phyloP scores from a whole-genome alignment of 345 rosid genomes.

The Leavenworthia alabamica region DNA sequence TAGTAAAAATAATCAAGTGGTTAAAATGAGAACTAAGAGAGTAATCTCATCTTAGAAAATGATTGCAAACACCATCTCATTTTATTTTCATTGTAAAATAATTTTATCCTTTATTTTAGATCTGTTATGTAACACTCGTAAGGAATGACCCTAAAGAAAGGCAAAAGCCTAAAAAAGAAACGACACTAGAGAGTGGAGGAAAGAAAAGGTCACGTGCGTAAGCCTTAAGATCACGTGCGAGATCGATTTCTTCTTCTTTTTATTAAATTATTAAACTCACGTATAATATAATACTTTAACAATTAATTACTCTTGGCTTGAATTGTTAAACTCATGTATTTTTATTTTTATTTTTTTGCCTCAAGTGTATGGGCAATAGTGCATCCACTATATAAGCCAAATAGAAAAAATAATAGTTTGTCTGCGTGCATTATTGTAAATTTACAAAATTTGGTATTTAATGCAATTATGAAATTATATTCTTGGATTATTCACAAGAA shows the following conservation, averaged over 20 bases:
- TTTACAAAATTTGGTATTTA: slow-evolving; percentile 21
- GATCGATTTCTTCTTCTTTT: slow-evolving; percentile 18
- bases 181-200: slow-evolving; percentile 11
- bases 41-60: slow-evolving; percentile 9
- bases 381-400: slow-evolving; percentile 27
- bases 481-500: slow-evolving; percentile 35
- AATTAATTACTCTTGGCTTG: slow-evolving; percentile 6
- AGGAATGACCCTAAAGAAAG: slow-evolving; percentile 18
- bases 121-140: slow-evolving; percentile 15
- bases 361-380: slow-evolving; percentile 21
- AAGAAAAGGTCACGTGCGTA: slow-evolving; percentile 40
- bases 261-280: background rate
- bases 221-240: slow-evolving; percentile 42
- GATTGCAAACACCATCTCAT: slow-evolving; percentile 24
- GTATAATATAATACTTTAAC: background rate
- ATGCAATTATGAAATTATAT: slow-evolving; percentile 25
- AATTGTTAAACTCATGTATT: slow-evolving; percentile 1
- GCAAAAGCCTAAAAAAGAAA: slow-evolving; percentile 19
- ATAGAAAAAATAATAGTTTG: slow-evolving; percentile 29
- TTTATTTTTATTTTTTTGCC: background rate
- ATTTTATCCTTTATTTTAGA: background rate
- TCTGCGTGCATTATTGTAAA: slow-evolving; percentile 24
- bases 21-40: slow-evolving; percentile 15
- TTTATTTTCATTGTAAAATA: background rate
- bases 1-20: slow-evolving; percentile 5